Evolutionary conservation across 2,329 filamentous ascomycete species (phyloP).

Genomic region (Immersiporthe knoxdaviesiana): DNA sequence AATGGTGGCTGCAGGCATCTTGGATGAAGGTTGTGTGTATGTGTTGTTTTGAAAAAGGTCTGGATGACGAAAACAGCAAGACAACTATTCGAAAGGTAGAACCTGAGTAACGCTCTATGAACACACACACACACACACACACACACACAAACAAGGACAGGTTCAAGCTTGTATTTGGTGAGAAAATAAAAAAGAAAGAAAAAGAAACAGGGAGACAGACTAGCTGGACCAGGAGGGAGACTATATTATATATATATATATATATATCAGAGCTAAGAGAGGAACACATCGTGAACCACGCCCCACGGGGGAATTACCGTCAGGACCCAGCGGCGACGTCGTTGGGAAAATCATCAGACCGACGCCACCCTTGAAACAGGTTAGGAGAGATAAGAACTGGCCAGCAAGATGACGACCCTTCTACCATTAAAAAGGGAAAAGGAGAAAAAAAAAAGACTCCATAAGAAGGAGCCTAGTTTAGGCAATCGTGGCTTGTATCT

Average conservation of each 20-base stretch:
- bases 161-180: not conserved
- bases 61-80: not conserved
- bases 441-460: not conserved
- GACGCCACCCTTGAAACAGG: slow-evolving; percentile 22
- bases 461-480: slow-evolving; percentile 1
- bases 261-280: slow-evolving; percentile 11
- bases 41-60: not conserved
- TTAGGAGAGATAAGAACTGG: slow-evolving; percentile 15
- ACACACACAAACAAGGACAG: not conserved
- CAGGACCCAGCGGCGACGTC: slow-evolving; percentile 3
- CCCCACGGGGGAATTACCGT: not conserved
- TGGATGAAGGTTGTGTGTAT: slow-evolving; percentile 29
- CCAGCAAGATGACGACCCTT: slow-evolving; percentile 20
- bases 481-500: slow-evolving; percentile 1
- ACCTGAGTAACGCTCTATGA: not conserved
- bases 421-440: not conserved
- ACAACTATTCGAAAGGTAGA: too few relatives aligned
- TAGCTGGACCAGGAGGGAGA: not conserved
- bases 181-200: not conserved
- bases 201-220: not conserved
- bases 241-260: slow-evolving; percentile 20
- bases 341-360: slow-evolving; percentile 1
- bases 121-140: too few relatives aligned
- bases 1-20: slow-evolving; percentile 45
- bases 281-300: slow-evolving; percentile 14